Evolutionary conservation across 805 yeast species (phyloP).

Genomic region (Candida tibetensis): DNA sequence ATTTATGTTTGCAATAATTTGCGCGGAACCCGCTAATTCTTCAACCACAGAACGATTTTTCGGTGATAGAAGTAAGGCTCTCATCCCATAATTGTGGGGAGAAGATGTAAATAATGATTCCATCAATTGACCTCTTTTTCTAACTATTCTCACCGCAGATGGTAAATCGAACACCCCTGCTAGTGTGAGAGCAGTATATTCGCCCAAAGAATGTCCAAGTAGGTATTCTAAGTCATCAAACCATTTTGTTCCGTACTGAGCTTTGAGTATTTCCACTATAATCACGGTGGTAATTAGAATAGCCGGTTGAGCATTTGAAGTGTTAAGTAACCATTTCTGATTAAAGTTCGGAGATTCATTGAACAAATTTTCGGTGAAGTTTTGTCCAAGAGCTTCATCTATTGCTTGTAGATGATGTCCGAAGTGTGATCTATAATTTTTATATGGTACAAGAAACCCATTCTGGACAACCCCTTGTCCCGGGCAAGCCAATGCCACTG

Average conservation of each 20-base stretch:
- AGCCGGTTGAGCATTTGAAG: slow-evolving; percentile 54
- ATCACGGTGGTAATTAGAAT: slow-evolving; percentile 42
- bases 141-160: slow-evolving; percentile 41
- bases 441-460: slow-evolving; percentile 21
- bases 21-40: slow-evolving; percentile 6
- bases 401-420: slow-evolving; percentile 14
- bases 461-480: slow-evolving; percentile 31
- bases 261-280: slow-evolving; percentile 20
- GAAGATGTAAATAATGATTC: slow-evolving; percentile 14
- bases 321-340: slow-evolving; percentile 24
- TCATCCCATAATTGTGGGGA: slow-evolving; percentile 7
- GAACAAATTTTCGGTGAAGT: slow-evolving; percentile 17
- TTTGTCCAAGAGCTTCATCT: slow-evolving; percentile 21
- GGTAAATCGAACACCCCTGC: slow-evolving; percentile 33
- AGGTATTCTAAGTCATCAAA: slow-evolving; percentile 19
- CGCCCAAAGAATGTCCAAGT: slow-evolving; percentile 53
- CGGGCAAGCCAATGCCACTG: slow-evolving; percentile 31
- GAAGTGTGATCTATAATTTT: slow-evolving; percentile 9
- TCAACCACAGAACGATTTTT: slow-evolving; percentile 1
- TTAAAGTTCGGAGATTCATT: slow-evolving; percentile 10
- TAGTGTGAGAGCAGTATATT: slow-evolving; percentile 42
- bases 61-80: slow-evolving; percentile 9
- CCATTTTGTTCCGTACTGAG: slow-evolving; percentile 12
- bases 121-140: slow-evolving; percentile 46
- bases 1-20: slow-evolving; percentile 48